Conservation (phyloP, 2,329 filamentous ascomycete genomes). For the Drechslerella stenobrocha region DNA sequence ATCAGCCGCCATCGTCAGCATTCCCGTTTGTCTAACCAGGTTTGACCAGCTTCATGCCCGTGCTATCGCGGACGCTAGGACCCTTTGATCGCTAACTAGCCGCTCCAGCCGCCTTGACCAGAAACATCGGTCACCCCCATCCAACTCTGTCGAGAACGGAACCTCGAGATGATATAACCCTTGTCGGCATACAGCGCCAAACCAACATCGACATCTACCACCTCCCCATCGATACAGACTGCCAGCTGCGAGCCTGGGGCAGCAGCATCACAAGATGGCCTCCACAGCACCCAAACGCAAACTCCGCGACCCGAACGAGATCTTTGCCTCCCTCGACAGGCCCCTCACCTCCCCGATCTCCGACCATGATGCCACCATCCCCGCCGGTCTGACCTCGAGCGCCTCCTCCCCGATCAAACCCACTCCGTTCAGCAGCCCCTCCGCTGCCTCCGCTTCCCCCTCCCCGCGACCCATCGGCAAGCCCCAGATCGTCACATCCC, state of each 20-base stretch:
- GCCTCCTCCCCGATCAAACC: constrained; percentile 19
- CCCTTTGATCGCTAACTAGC: constrained; percentile 9
- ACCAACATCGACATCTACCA: background rate
- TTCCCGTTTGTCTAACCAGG: constrained; percentile 4
- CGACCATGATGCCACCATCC: background rate
- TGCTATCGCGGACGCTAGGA: constrained; percentile 6
- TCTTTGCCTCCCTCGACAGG: constrained; percentile 27
- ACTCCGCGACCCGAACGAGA: constrained; percentile 42
- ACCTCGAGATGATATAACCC: background rate
- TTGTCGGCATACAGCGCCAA: background rate
- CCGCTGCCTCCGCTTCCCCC: constrained; percentile 15
- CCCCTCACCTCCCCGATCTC: constrained; percentile 6
- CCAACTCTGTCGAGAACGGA: background rate
- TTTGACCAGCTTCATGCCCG: background rate
- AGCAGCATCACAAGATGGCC: constrained; percentile 18
- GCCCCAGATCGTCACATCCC: constrained; percentile 36
- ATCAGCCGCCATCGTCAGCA: no score
- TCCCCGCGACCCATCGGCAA: constrained; percentile 27
- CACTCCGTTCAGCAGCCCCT: background rate
- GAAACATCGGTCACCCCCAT: background rate
- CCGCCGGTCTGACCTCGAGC: constrained; percentile 7
- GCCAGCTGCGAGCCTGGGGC: background rate
- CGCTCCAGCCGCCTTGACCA: constrained; percentile 1
- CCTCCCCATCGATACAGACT: background rate
- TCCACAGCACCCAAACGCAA: constrained; percentile 32